Evolutionary conservation across 2,329 filamentous ascomycete genomes (phyloP), one percentile per base, ranked within the genome.

Genomic region (Colletotrichum lini): DNA sequence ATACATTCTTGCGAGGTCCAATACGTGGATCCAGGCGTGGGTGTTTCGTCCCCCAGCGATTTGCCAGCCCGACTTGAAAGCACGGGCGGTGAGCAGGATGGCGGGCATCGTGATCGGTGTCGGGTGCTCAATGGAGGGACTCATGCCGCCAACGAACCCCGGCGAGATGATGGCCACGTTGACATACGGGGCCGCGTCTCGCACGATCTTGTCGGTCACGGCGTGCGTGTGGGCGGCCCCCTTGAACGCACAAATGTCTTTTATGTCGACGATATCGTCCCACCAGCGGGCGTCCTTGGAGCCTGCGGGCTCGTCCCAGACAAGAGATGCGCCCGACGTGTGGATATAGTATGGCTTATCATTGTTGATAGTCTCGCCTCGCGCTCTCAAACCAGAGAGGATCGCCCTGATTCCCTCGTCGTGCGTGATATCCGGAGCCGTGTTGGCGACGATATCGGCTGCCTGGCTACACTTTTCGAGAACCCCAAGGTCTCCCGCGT

Each of bases 71-170:
- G 65, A 64, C 59, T 64, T 68, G 59, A 68, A 56, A 15, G 65
- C 65, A 2, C 65, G 65, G 2, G 59, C 62, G 47, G 67, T 72
- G 18, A 54, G 67, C 18, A 71, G 66, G 38, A 56, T 64, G n/a
- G 73, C 72, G 35, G 63, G 57, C 40, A 40, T 73, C 18, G 61
- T 72, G 62, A 75, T 73, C n/a, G 74, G 70, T 21, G 65, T 72
- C 21, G 73, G 68, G 58, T 76, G 64, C 42, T 68, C 40, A 9
- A 75, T 65, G 16, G 71, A 75, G 3, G 72, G 68, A 49, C 71
- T 74, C 59, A 72, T 70, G 49, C 75, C 75, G 49, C 72, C 72
- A 12, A 75, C 74, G 40, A 72, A 72, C 4, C 71, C 74, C 6
- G 74, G 72, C 5, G 73, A 71, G 21, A 66, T 40, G 38, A 68